Evolutionary conservation across 2,329 filamentous ascomycete species (phyloP), one percentile per base, ranked within the genome.

Genomic region (Dryadomyces quercus-mongolicae): DNA sequence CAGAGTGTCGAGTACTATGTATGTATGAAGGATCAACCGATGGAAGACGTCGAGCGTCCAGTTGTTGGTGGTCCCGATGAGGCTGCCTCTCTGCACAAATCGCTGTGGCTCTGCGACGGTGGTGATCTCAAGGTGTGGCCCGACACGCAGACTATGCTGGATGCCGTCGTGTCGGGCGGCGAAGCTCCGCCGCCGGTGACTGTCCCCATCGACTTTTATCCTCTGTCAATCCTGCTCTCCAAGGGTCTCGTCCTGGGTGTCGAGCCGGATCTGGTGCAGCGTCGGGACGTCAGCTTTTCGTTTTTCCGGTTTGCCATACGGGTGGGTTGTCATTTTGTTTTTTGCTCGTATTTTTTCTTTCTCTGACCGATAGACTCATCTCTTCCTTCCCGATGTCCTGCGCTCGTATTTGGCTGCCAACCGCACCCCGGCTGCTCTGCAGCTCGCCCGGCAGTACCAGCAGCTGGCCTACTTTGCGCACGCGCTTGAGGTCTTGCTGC

Each of bases 1-100:
- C 89, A 96, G 63, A 94, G 95, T 62, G 90, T 97, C 44, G 93
- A 98, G 67, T 97, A 93, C 63, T 96, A 95, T 66, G 85, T 85
- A 53, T 82, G 93, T 62, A 94, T 94, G 82, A 84, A 91, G 59
- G 93, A 98, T 64, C 87, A 94, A 62, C 82, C 81, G 7, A 69
- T 72, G 42, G 66, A 72, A 9, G 13, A 13, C 13, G 12, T 9
- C 34, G 18, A 15, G 2, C 16, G 2, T 8, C 12, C 8, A 3
- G 31, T 4, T n/a, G 40, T 18, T 6, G 31, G 42, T 7, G 34
- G 22, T 25, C 15, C 10, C 9, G 22, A 52, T 10, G 50, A 21
- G 3, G 16, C 42, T 12, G 50, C 42, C 25, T 36, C 18, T 60
- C 70, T 98, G 44, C 80, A 82, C 53, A 89, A 96, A 69, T 97